These are phyloP conservation scores for Cordyceps militaris DNA, from an alignment of 2,329 filamentous ascomycete species.

Conservation along the genomic window DNA sequence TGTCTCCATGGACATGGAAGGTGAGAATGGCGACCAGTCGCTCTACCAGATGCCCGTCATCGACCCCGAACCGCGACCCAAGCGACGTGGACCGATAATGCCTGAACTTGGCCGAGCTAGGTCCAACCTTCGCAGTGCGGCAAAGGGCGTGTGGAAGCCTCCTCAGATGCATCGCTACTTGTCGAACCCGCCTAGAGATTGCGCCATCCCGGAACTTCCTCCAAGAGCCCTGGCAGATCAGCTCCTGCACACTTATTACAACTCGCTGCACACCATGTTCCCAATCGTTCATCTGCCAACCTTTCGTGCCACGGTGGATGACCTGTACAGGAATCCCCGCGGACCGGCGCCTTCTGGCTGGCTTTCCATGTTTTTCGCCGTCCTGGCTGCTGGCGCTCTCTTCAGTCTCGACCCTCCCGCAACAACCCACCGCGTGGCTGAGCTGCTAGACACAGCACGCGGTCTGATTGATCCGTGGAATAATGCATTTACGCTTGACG, in stretches of 20 bases:
- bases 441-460: constrained; percentile 65
- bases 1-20: constrained; percentile 43
- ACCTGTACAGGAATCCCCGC: constrained; percentile 63
- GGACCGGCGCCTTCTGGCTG: constrained; percentile 58
- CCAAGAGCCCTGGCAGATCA: constrained; percentile 62
- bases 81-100: constrained; percentile 52
- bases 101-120: constrained; percentile 67
- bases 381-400: constrained; percentile 75
- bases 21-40: constrained; percentile 41
- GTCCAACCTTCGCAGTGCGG: constrained; percentile 63
- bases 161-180: constrained; percentile 59
- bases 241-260: constrained; percentile 68
- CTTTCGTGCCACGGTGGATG: constrained; percentile 69
- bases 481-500: constrained; percentile 68
- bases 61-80: constrained; percentile 57
- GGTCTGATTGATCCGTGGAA: constrained; percentile 73
- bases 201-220: constrained; percentile 59
- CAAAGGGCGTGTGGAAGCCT: constrained; percentile 72
- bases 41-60: constrained; percentile 56
- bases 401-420: constrained; percentile 52
- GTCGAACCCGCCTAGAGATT: constrained; percentile 42
- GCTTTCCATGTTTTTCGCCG: constrained; percentile 72
- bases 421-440: constrained; percentile 45
- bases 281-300: constrained; percentile 85
- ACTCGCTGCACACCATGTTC: constrained; percentile 69